Percentiles rank a stretch among this genome's conserved stretches.
phyloP scores from a whole-genome alignment of 1,284 basidiomycete genomes.

The Fomes fomentarius region DNA sequence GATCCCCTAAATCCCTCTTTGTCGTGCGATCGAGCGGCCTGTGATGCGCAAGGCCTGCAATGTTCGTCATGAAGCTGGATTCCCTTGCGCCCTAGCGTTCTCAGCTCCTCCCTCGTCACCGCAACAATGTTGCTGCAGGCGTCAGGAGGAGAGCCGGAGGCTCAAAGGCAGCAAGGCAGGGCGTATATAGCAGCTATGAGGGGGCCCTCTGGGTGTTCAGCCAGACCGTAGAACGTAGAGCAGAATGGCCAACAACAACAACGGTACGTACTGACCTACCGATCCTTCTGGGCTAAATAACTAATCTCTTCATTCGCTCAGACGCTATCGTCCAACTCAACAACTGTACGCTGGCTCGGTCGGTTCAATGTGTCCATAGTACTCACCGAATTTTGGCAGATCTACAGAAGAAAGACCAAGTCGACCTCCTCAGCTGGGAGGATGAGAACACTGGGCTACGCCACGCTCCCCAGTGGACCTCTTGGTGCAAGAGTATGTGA shows the following conservation, averaged over 20 bases:
- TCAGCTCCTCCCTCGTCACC: conserved; percentile 13
- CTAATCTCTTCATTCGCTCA: too few relatives aligned
- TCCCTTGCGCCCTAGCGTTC: conserved; percentile 14
- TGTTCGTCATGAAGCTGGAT: conserved; percentile 18
- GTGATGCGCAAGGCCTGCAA: conserved; percentile 22
- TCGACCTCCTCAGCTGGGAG: conserved; percentile 54
- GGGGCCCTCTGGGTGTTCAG: background rate
- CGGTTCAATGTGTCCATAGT: background rate
- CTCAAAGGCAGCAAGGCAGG: conserved; percentile 15
- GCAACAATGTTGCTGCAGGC: conserved; percentile 10
- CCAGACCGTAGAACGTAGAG: conserved; percentile 6
- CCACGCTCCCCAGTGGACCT: conserved; percentile 58
- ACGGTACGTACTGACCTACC: conserved; percentile 13
- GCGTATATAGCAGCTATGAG: conserved; percentile 23
- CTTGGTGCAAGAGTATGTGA: conserved; percentile 57
- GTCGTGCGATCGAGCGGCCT: conserved; percentile 22
- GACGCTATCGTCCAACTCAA: conserved; percentile 32
- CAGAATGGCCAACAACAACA: conserved; percentile 20
- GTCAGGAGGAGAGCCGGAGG: conserved; percentile 11
- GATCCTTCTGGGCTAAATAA: too few relatives aligned
- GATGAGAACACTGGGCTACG: conserved; percentile 49
- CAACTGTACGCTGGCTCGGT: conserved; percentile 27
- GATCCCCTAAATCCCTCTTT: conserved; percentile 19
- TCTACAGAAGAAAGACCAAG: conserved; percentile 48
- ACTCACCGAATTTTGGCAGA: conserved; percentile 38